Percentiles rank a stretch among this genome's conserved stretches.
Conservation (phyloP, 345 rosid species). For the Populus davidiana region DNA sequence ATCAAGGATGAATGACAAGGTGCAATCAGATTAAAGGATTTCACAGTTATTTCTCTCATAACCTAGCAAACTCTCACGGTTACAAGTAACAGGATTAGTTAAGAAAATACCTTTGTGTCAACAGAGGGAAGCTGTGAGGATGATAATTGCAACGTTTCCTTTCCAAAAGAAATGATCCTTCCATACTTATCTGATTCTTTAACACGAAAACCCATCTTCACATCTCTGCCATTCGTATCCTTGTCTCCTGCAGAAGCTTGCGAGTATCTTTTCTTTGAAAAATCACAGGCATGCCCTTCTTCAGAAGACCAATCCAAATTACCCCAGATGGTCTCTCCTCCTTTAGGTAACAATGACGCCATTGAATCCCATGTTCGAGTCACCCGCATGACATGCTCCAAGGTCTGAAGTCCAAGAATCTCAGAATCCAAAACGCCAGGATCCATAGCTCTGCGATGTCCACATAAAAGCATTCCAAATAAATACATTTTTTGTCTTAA, state of each 20-base stretch:
- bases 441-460: conserved; percentile 46
- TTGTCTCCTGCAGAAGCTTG: conserved; percentile 21
- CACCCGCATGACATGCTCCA: conserved; percentile 54
- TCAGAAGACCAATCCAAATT: conserved; percentile 58
- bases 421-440: conserved; percentile 51
- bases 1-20: too few species aligned
- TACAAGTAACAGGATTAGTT: not conserved
- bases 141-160: conserved; percentile 40
- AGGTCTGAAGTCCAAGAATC: conserved; percentile 52
- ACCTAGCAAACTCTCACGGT: not conserved
- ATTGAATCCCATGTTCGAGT: conserved; percentile 73
- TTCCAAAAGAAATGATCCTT: conserved; percentile 64
- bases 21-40: too few species aligned
- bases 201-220: conserved; percentile 26
- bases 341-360: conserved; percentile 65
- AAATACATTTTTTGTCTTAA: not conserved
- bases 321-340: conserved; percentile 80
- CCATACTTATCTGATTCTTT: conserved; percentile 51
- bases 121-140: conserved; percentile 42
- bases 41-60: too few species aligned
- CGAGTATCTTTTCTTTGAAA: conserved; percentile 31
- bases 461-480: conserved; percentile 13
- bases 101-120: conserved; percentile 37
- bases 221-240: conserved; percentile 29
- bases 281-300: conserved; percentile 42